phyloP scores from a whole-genome alignment of 257 asterid genomes.

The Ophiorrhiza pumila region DNA sequence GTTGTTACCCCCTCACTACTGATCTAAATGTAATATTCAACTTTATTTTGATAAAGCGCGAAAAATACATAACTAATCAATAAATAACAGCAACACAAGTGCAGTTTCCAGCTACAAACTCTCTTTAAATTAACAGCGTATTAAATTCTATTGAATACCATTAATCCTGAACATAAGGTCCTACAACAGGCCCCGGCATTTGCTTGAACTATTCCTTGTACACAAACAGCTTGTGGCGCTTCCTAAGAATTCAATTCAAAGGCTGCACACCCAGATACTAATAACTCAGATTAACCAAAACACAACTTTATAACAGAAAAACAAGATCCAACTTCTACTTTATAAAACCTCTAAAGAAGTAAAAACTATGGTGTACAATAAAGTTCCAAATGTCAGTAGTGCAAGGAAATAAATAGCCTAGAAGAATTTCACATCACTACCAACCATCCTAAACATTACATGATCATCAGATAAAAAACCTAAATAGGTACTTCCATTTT shows the following conservation, averaged over 20 bases:
- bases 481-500: constrained; percentile 78
- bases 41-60: too few species aligned
- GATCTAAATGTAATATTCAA: too few species aligned
- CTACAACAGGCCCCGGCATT: neutral
- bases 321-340: neutral
- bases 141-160: too few species aligned
- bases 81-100: too few species aligned
- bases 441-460: constrained; percentile 3
- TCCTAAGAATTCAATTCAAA: neutral
- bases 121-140: too few species aligned
- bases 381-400: constrained; percentile 13
- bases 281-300: neutral
- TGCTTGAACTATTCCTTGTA: neutral
- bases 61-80: too few species aligned
- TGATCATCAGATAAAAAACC: constrained; percentile 2
- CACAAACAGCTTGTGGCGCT: neutral
- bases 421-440: constrained; percentile 12
- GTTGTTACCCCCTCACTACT: too few species aligned
- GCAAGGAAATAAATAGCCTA: neutral
- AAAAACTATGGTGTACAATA: constrained; percentile 16
- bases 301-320: neutral
- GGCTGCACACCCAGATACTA: neutral
- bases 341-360: neutral
- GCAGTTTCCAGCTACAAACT: too few species aligned
- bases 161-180: too few species aligned